phyloP scores from a whole-genome alignment of 164 flowering plant species.

The Umbilicus rupestris region DNA sequence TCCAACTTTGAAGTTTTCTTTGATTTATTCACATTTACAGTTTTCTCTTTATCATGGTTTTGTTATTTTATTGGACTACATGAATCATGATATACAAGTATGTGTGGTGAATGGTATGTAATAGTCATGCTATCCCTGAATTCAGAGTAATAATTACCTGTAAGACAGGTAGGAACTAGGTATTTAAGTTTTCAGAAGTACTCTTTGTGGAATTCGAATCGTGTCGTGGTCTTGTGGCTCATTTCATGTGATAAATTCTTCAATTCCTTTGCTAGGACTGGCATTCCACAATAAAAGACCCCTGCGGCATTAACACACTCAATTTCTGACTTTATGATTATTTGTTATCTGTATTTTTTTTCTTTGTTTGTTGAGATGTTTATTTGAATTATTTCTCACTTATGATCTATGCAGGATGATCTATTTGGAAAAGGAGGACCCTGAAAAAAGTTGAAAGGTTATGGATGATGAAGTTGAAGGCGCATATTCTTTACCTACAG shows the following conservation, averaged over 20 bases:
- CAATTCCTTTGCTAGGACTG: conserved; percentile 76
- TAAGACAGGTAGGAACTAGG: not conserved
- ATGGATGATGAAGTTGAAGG: not conserved
- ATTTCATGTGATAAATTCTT: conserved; percentile 59
- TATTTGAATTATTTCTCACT: not conserved
- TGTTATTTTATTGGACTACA: too few species aligned
- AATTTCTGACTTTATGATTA: too few species aligned
- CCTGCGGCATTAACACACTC: conserved; percentile 37
- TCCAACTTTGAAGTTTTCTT: too few species aligned
- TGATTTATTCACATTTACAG: too few species aligned
- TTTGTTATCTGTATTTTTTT: not conserved
- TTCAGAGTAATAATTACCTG: too few species aligned
- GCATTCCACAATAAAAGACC: conserved; percentile 93
- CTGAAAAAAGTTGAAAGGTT: not conserved
- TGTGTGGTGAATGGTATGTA: too few species aligned
- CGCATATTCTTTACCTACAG: conserved; percentile 52
- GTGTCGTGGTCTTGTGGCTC: conserved; percentile 63
- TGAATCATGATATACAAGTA: too few species aligned
- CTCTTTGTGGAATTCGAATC: conserved; percentile 96
- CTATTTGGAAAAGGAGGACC: too few species aligned
- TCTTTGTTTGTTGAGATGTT: not conserved
- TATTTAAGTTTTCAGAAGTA: conserved; percentile 28
- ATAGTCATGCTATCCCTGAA: too few species aligned
- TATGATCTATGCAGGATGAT: too few species aligned
- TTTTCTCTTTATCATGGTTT: too few species aligned